These are phyloP conservation scores for Phytophthora podocarpi DNA, from an alignment of 352 stramenopile species.

Conservation along the genomic window DNA sequence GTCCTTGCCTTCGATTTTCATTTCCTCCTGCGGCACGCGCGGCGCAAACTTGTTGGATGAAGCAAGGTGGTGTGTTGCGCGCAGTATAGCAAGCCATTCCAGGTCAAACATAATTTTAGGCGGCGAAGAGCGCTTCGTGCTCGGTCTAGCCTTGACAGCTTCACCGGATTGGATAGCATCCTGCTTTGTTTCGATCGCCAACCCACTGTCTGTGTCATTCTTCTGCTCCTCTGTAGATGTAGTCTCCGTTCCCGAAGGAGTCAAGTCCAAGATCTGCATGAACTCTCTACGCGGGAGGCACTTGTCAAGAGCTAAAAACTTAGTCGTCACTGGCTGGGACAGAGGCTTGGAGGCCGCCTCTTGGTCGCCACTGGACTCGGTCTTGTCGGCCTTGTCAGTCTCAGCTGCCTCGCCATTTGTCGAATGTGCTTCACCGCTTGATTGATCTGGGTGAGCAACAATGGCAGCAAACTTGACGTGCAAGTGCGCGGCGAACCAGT, in stretches of 20 bases:
- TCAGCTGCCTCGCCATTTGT: not conserved
- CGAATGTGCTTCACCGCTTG: not conserved
- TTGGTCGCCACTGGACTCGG: slow-evolving; percentile 2
- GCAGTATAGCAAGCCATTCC: slow-evolving; percentile 95
- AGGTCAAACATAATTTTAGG: slow-evolving; percentile 92
- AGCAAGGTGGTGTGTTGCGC: slow-evolving; percentile 91
- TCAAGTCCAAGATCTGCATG: slow-evolving; percentile 93
- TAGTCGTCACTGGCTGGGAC: slow-evolving; percentile 31
- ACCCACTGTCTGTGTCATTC: not conserved
- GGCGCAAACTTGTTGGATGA: slow-evolving; percentile 68
- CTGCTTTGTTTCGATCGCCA: slow-evolving; percentile 6
- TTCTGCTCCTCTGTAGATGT: slow-evolving; percentile 2
- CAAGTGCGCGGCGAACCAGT: slow-evolving; percentile 98
- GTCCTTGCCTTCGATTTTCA: slow-evolving; percentile 80
- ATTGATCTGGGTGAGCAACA: slow-evolving; percentile 76
- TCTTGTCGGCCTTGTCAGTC: slow-evolving; percentile 2
- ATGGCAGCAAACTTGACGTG: slow-evolving; percentile 98
- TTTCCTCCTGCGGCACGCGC: slow-evolving; percentile 71
- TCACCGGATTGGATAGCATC: not conserved
- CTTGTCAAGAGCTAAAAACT: slow-evolving; percentile 97
- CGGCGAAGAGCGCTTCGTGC: not conserved
- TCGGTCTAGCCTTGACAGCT: not conserved
- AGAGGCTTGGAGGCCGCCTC: slow-evolving; percentile 3
- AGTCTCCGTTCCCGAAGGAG: slow-evolving; percentile 7
- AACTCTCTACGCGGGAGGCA: slow-evolving; percentile 95